A percentile compares a stretch with the other conserved stretches of the same genome.
Evolutionary conservation across 2,329 filamentous ascomycete species (phyloP).

Genomic region (Fonsecaea multimorphosa): DNA sequence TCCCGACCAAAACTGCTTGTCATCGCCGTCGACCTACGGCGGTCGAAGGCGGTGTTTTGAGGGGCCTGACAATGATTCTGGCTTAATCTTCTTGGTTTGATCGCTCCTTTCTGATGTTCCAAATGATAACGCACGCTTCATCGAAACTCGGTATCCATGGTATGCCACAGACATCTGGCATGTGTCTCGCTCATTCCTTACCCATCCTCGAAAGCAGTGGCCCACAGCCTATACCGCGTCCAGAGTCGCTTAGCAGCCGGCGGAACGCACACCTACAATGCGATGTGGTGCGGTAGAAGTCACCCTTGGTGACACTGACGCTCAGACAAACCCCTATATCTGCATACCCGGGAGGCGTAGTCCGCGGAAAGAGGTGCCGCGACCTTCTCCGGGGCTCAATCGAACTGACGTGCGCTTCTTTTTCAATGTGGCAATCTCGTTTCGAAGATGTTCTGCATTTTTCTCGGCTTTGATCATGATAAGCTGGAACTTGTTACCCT

Average conservation of each 20-base stretch:
- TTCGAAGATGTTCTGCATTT: background rate
- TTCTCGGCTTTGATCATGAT: background rate
- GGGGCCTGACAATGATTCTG: background rate
- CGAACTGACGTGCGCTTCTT: background rate
- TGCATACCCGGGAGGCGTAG: background rate
- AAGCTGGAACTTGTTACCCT: background rate
- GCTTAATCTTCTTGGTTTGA: background rate
- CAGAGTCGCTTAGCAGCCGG: background rate
- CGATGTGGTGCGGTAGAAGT: background rate
- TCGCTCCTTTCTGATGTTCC: background rate
- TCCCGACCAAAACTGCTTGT: background rate
- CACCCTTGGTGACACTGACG: background rate
- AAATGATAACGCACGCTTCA: background rate
- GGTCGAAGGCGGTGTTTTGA: background rate
- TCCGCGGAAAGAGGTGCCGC: background rate
- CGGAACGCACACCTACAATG: background rate
- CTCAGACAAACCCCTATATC: background rate
- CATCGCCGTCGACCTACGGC: background rate
- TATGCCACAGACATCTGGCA: background rate
- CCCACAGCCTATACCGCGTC: background rate
- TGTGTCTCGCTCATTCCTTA: background rate
- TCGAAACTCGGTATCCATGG: background rate
- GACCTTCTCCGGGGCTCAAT: background rate
- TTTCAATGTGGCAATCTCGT: background rate
- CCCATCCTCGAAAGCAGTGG: background rate